Evolutionary conservation across 2,329 filamentous ascomycete species (phyloP), one percentile per base, ranked within the genome.

Genomic region (Curvularia sp.): DNA sequence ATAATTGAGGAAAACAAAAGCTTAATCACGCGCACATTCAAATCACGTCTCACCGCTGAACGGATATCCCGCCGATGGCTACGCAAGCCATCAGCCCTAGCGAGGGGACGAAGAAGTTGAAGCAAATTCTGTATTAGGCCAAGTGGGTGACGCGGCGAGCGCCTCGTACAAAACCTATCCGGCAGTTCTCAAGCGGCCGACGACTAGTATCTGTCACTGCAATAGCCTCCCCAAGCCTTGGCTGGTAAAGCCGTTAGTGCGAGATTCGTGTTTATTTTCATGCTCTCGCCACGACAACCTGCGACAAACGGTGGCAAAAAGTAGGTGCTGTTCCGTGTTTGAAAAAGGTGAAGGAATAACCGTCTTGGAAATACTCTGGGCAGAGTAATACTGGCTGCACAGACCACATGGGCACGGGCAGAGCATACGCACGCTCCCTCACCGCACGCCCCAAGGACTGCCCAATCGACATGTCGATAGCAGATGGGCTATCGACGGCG

Each of bases 401-500:
- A 26, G 47, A 35, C 47, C 31, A 24, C 22, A 24, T n/a, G 8
- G 7, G 24, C 33, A 22, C 8, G 26, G n/a, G 20, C 22, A 26
- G 49, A 13, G 28, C 22, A 26, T 46, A 33, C 31, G 30, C 31
- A 49, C 31, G n/a, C 18, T 10, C 31, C 26, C 6, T 28, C 5
- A 28, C 26, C 26, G 26, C 26, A 28, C 26, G 26, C 26, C 26
- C 33, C 28, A 18, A 35, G 4, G 22, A 15, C 31, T 28, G 24
- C 48, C 39, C 33, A 18, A 33, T 20, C 24, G 18, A 39, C 24
- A 18, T 38, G 48, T 18, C 48, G 26, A 39, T 50, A 50, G 33
- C 48, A 50, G 26, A 15, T 41, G 31, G 31, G 18, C 22, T 50
- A 28, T 50, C 33, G 48, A 50, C 26, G n/a, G 35, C 48, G 35